Evolutionary conservation across 768 basidiomycete genomes (phyloP), one percentile per base, ranked within the genome.

Genomic region (Pleurotus tuoliensis): DNA sequence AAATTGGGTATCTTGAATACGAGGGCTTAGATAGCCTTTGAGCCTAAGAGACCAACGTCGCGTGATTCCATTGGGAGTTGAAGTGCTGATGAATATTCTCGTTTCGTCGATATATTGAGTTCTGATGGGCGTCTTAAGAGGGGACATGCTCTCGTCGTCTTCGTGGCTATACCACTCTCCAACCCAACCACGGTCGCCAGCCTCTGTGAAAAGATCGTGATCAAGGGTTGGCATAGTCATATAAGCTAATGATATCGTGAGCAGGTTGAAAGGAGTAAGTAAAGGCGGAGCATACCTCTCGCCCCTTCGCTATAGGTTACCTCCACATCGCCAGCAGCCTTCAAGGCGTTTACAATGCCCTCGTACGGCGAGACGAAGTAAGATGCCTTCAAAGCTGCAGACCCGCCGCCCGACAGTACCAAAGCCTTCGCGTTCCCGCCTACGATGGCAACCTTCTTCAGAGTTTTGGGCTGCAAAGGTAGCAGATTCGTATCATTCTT

Each of bases 291-390:
- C 77, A 22, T 61, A 88, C 88, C 81, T 61, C 82, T 70, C 11
- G 87, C 87, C 18, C 89, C 89, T 64, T 90, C 87, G 53, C 79
- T 78, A 62, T 84, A 89, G 0, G 78, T 77, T 15, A 90, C 73
- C 61, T 88, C 75, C 1, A 84, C 76, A 30, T 73, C 71, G 11
- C 73, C 72, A 27, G 69, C 61, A 12, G 71, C 67, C 3, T 74
- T 69, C 18, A 90, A 71, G 0, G 82, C 86, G 12, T 78, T 75
- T 15, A 80, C 76, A 30, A 94, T 84, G 2, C 92, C 92, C 25
- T 92, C 82, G 66, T 83, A 91, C 0, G 92, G 92, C 4, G 82
- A 83, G 47, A 88, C 69, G 59, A 88, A 88, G 74, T 89, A 94
- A 3, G 84, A 84, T 1, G 90, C 76, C 62, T 89, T 86, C 40